These are phyloP conservation scores for Aulographum hederae DNA, from an alignment of 2,329 filamentous ascomycete genomes.

Conservation along the genomic window DNA sequence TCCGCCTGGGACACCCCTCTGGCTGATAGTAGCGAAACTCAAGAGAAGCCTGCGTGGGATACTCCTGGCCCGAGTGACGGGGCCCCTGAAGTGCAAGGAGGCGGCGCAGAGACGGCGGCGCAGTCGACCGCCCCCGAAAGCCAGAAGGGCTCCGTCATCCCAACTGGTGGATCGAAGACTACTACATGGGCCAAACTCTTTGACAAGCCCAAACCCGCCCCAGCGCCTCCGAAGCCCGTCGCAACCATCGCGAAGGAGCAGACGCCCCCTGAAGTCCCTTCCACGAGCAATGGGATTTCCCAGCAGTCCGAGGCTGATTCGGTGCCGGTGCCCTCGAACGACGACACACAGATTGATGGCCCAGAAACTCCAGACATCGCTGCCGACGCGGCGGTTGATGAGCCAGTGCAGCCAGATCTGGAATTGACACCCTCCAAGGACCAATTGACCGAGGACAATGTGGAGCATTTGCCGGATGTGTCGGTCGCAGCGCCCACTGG, in stretches of 20 bases:
- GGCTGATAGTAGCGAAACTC: slow-evolving; percentile 14
- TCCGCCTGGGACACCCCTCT: slow-evolving; percentile 38
- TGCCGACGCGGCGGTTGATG: background rate
- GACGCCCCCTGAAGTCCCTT: too few relatives aligned
- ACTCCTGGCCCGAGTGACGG: slow-evolving; percentile 13
- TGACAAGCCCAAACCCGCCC: slow-evolving; percentile 26
- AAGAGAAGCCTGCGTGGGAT: slow-evolving; percentile 9
- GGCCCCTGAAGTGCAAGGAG: slow-evolving; percentile 25
- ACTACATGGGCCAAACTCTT: slow-evolving; percentile 38
- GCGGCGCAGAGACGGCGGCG: slow-evolving; percentile 13
- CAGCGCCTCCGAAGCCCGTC: slow-evolving; percentile 20
- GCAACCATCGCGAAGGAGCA: too few relatives aligned
- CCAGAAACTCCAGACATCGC: too few relatives aligned
- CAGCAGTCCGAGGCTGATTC: too few relatives aligned
- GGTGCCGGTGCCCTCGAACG: too few relatives aligned
- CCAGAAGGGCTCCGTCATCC: slow-evolving; percentile 14
- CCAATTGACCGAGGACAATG: slow-evolving; percentile 76
- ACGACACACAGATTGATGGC: too few relatives aligned
- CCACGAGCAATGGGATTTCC: too few relatives aligned
- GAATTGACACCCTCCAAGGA: slow-evolving; percentile 55
- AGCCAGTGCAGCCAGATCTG: slow-evolving; percentile 23
- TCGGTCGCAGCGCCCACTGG: slow-evolving; percentile 56
- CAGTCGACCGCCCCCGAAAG: slow-evolving; percentile 14
- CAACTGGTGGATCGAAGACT: slow-evolving; percentile 19
- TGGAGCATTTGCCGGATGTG: slow-evolving; percentile 73